Percentiles rank a stretch among this genome's conserved stretches.
phyloP scores from a whole-genome alignment of 345 rosid genomes.

The Kandelia obovata region DNA sequence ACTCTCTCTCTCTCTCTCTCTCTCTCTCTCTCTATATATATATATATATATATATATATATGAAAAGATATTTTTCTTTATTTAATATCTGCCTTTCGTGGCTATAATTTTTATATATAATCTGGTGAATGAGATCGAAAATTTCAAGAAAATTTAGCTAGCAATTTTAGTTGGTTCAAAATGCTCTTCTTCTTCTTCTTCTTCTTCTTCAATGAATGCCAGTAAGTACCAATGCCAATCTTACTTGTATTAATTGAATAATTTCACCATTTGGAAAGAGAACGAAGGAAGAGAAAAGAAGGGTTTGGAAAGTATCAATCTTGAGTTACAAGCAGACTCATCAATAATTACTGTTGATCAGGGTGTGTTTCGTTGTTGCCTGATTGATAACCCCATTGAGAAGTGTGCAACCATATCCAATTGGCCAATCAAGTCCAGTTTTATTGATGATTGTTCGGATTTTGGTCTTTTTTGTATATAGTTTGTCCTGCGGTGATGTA shows the following conservation, averaged over 20 bases:
- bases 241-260: not conserved
- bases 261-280: not conserved
- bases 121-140: slow-evolving; percentile 8
- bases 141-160: slow-evolving; percentile 1
- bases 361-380: slow-evolving; percentile 8
- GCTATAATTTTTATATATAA: slow-evolving; percentile 7
- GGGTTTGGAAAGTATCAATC: not conserved
- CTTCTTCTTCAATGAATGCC: not conserved
- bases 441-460: too few relatives aligned
- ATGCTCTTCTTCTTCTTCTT: not conserved
- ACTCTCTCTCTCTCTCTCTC: too few relatives aligned
- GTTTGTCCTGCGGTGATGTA: too few relatives aligned
- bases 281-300: not conserved
- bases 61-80: not conserved
- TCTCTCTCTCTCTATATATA: too few relatives aligned
- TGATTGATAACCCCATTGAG: slow-evolving; percentile 12
- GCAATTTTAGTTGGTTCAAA: not conserved
- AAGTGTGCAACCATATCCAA: not conserved
- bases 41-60: too few relatives aligned
- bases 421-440: too few relatives aligned
- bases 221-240: not conserved
- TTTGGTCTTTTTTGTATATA: too few relatives aligned
- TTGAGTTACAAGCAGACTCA: not conserved
- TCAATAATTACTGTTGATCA: not conserved
- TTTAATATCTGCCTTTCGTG: slow-evolving; percentile 16